Evolutionary conservation across 371 early-diverging fungal species (phyloP).

Genomic region (Batkoa obscura): DNA sequence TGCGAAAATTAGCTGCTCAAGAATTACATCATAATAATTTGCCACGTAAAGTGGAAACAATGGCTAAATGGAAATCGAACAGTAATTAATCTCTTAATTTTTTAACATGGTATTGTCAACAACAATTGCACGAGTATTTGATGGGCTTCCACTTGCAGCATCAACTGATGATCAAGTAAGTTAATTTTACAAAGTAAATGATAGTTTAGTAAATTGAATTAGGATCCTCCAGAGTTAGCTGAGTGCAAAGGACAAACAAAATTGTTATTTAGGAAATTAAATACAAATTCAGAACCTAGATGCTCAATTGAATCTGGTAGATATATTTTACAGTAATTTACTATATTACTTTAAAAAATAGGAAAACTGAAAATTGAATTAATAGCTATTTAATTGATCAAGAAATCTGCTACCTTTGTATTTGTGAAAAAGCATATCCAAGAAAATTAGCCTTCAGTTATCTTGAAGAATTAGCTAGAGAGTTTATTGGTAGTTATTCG

Average conservation of each 20-base stretch:
- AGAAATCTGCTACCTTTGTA: constrained; percentile 80
- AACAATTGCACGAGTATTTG: constrained; percentile 81
- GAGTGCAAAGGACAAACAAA: constrained; percentile 90
- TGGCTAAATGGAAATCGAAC: no score
- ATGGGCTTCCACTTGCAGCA: constrained; percentile 89
- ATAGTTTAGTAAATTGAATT: not conserved
- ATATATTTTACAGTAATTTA: constrained; percentile 65
- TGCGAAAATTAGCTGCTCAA: no score
- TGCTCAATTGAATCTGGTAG: constrained; percentile 89
- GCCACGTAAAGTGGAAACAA: no score
- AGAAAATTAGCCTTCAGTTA: constrained; percentile 89
- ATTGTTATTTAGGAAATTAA: constrained; percentile 67
- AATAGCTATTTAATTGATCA: constrained; percentile 80
- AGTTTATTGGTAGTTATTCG: constrained; percentile 83
- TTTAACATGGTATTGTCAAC: constrained; percentile 74
- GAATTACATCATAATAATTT: no score
- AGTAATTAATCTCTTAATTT: not conserved
- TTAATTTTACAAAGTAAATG: not conserved
- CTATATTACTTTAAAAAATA: not conserved
- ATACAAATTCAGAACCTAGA: constrained; percentile 63
- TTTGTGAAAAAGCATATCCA: constrained; percentile 88
- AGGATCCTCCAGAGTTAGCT: constrained; percentile 52
- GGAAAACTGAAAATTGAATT: not conserved
- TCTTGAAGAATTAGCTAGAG: constrained; percentile 82
- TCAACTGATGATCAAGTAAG: constrained; percentile 90